phyloP scores from a whole-genome alignment of 2,329 filamentous ascomycete species.

The Pseudogymnoascus sp. region DNA sequence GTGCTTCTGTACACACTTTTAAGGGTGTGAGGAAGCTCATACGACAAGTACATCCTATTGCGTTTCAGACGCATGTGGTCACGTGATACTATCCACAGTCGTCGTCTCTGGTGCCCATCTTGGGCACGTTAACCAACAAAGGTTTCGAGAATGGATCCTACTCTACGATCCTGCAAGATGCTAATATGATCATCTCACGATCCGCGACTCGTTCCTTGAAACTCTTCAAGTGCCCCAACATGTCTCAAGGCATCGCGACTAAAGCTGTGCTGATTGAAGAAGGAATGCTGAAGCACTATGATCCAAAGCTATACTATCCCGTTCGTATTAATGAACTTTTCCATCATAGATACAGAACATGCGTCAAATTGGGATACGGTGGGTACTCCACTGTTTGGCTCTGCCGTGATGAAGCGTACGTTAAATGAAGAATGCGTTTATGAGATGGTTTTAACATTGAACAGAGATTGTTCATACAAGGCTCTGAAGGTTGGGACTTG shows the following conservation, averaged over 20 bases:
- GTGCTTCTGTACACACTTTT: no score
- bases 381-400: neutral
- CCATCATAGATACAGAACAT: neutral
- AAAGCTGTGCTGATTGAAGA: neutral
- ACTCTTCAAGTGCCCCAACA: neutral
- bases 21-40: no score
- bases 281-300: neutral
- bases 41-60: no score
- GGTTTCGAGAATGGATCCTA: no score
- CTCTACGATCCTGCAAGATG: no score
- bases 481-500: no score
- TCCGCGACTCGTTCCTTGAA: neutral
- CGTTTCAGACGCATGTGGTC: no score
- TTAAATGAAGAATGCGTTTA: neutral
- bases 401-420: neutral
- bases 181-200: neutral
- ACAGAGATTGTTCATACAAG: no score
- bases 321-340: neutral
- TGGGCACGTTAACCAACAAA: no score
- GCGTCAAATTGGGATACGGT: neutral
- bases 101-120: no score
- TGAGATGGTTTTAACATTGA: no score
- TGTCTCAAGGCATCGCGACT: neutral
- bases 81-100: no score
- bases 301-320: neutral